Evolutionary conservation across 495 filamentous ascomycete species (phyloP).

Genomic region (Antarctomyces pellizariae): DNA sequence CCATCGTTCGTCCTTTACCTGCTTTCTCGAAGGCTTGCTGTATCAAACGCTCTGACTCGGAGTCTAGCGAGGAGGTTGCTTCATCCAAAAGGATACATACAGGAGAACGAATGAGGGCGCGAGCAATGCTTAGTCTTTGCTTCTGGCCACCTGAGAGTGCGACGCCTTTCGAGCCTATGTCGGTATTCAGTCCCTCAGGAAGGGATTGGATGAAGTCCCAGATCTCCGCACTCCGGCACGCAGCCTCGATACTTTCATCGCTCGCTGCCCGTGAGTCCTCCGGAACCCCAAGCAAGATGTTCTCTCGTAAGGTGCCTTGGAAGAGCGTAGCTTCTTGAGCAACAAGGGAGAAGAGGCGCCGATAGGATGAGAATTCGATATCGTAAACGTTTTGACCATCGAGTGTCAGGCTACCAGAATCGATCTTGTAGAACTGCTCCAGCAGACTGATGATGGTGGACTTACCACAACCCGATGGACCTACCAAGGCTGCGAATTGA

Average conservation of each 20-base stretch:
- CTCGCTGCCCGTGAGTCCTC: conserved; percentile 16
- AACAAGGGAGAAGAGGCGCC: conserved; percentile 26
- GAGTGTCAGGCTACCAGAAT: conserved; percentile 18
- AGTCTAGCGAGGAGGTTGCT: conserved; percentile 53
- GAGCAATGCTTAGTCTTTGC: conserved; percentile 51
- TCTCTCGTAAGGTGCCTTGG: conserved; percentile 32
- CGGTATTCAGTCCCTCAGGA: conserved; percentile 30
- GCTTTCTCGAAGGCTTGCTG: conserved; percentile 44
- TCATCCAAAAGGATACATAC: conserved; percentile 54
- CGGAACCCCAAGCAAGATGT: conserved; percentile 28
- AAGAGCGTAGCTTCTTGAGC: conserved; percentile 28
- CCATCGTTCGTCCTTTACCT: conserved; percentile 34
- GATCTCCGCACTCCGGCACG: conserved; percentile 34
- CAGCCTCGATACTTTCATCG: conserved; percentile 28
- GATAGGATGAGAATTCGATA: conserved; percentile 23
- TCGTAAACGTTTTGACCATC: conserved; percentile 19
- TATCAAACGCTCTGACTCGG: conserved; percentile 44
- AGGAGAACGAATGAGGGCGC: conserved; percentile 51
- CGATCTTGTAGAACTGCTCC: conserved; percentile 31
- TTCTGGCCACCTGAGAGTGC: conserved; percentile 55
- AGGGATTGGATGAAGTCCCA: conserved; percentile 36
- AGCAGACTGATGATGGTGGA: conserved; percentile 34
- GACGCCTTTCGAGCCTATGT: conserved; percentile 36
- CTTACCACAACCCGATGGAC: conserved; percentile 37
- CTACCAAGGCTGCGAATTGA: conserved; percentile 35